Conservation (phyloP, 2,329 filamentous ascomycete species). For the Biscogniauxia sp. region DNA sequence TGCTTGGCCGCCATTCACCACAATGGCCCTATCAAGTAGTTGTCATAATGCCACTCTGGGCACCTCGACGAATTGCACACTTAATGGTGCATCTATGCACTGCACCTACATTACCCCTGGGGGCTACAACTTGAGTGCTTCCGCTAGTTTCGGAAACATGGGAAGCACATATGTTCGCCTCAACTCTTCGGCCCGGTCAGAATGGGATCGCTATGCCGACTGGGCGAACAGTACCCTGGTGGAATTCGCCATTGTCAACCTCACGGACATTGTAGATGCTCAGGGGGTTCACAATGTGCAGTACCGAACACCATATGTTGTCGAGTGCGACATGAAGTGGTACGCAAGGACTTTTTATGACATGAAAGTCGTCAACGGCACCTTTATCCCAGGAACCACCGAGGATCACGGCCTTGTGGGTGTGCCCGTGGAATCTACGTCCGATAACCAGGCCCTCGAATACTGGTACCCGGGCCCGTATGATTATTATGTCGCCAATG, state of each 20-base stretch:
- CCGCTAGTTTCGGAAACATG: neutral
- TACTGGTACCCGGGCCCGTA: constrained; percentile 3
- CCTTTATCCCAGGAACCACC: neutral
- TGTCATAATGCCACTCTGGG: constrained; percentile 1
- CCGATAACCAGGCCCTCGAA: neutral
- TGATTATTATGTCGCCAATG: neutral
- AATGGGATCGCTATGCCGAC: constrained; percentile 2
- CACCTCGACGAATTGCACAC: neutral
- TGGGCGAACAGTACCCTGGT: constrained; percentile 4
- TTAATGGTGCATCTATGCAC: neutral
- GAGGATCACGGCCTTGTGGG: constrained; percentile 1
- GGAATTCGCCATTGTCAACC: constrained; percentile 2
- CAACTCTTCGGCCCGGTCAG: constrained; percentile 2
- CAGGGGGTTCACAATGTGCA: neutral
- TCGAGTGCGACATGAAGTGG: constrained; percentile 5
- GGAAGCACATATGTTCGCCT: constrained; percentile 1
- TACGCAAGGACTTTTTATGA: constrained; percentile 2
- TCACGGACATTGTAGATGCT: neutral
- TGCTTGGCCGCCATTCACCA: constrained; percentile 2
- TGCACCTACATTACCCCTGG: constrained; percentile 2
- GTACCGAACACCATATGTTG: neutral
- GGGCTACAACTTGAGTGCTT: constrained; percentile 1
- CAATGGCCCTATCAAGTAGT: constrained; percentile 1
- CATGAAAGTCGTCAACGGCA: constrained; percentile 2
- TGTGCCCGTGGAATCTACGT: neutral